A percentile compares a stretch with the other conserved stretches of the same genome.
Conservation (phyloP, 352 stramenopile genomes). For the Aphanomyces invadans region DNA sequence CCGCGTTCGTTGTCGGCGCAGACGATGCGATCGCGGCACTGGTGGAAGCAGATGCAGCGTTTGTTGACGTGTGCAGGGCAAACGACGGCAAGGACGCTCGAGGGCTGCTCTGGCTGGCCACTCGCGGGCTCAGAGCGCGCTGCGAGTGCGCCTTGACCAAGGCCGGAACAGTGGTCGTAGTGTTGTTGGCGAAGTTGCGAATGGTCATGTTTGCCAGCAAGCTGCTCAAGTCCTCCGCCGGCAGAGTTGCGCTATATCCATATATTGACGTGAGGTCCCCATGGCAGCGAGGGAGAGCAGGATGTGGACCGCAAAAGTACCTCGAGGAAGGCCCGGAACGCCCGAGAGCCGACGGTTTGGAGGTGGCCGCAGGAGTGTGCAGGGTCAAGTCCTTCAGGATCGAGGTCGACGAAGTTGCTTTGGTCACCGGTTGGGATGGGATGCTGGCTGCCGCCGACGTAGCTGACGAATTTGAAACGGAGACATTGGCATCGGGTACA, state of each 20-base stretch:
- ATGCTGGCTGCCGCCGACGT: conserved; percentile 56
- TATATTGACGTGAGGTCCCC: background rate
- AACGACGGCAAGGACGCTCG: background rate
- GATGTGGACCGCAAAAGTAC: too few species aligned
- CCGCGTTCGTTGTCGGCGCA: background rate
- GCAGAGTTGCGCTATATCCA: background rate
- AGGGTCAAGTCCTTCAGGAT: conserved; percentile 63
- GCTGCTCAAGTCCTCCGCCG: background rate
- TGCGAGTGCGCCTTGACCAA: background rate
- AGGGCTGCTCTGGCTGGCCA: background rate
- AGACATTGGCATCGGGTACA: conserved; percentile 24
- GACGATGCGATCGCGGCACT: background rate
- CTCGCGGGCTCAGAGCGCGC: background rate
- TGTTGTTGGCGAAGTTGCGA: background rate
- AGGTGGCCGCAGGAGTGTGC: conserved; percentile 26
- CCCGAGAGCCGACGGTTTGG: too few species aligned
- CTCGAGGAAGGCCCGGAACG: too few species aligned
- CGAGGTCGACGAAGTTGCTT: conserved; percentile 28
- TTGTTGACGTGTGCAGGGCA: too few species aligned
- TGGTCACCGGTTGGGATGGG: conserved; percentile 49
- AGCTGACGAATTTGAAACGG: too few species aligned
- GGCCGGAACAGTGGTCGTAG: background rate
- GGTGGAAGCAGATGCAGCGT: background rate
- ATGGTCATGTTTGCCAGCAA: conserved; percentile 2
- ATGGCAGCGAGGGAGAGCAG: too few species aligned